Evolutionary conservation across 768 basidiomycete species (phyloP), one percentile per base, ranked within the genome.

Genomic region (Dioszegia crocea): DNA sequence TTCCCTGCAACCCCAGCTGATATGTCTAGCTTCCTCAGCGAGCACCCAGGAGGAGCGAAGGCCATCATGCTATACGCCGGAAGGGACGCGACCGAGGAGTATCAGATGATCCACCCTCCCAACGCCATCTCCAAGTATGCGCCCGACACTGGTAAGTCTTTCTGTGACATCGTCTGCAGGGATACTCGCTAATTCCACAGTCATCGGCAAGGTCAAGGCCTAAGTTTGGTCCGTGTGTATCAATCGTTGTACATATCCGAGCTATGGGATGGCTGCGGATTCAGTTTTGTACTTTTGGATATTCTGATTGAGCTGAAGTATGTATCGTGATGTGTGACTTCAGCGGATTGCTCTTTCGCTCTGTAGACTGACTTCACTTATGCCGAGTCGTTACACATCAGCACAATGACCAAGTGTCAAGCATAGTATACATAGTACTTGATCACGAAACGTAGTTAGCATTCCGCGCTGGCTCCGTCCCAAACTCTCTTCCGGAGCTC

Each of bases 1-100:
- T 16, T 29, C 12, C 2, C 26, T 27, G 29, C 26, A 47, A 14
- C 11, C 24, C 8, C 11, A 16, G 60, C 59, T 67, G 53, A 67
- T 43, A 21, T 8, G 38, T 6, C 14, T 29, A 71, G 69, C 57
- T 74, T 74, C 65, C 60, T 74, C 19, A 47, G 66, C 10, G 72
- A 74, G 31, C 72, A 74, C 57, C 72, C 71, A 30, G 72, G 72
- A 44, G 72, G 72, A 16, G 72, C 69, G 30, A 74, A 74, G 45
- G 72, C 72, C 12, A 74, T 74, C 52, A 47, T 74, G 26, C 67
- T 74, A 10, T 74, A 74, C 55, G 72, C 72, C 17, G 72, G 72
- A n/a, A 54, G 72, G 24, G 72, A 74, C 46, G 72, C 72, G 26
- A 74, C 72, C 12, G 72, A 74, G 66, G 51, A 53, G 38, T 53